Evolutionary conservation across 208 protist genomes (phyloP), one percentile per base, ranked within the genome.

Genomic region (Trypanosoma conorhini): DNA sequence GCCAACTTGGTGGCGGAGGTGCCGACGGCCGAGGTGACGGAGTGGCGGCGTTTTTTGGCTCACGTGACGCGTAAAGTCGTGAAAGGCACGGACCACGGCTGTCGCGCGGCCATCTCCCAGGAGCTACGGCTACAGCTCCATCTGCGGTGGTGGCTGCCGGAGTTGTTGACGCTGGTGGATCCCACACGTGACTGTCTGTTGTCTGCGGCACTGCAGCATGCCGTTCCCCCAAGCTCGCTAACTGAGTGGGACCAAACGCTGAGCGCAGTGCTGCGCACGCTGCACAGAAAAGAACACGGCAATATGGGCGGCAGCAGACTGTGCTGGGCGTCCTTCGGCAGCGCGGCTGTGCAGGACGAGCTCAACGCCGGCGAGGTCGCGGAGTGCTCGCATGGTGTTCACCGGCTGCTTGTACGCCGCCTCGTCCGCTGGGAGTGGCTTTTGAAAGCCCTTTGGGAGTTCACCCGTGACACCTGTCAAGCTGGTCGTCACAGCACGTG

Each of bases 381-480:
- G 40, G 42, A 42, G 19, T 44, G 26, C 12, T 55, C 10, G 19
- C 48, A 40, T 62, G 33, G 31, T 51, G 30, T 68, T 44, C 0
- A 1, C 17, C 72, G 38, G 50, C 33, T 60, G 8, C 57, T 77
- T 33, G 66, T 77, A 28, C 46, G 48, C 3, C 58, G 66, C n/a
- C 57, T 77, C 68, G 24, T 77, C 17, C 28, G 52, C 5, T 77
- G 72, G 72, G 65, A 77, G 33, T 77, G 72, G 72, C 24, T 77
- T n/a, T 40, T 77, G 21, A 55, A 77, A 46, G 51, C 60, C 5
- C 19, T 72, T 10, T 77, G 64, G 64, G 1, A 72, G 33, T 30
- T 72, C 10, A 5, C 64, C 30, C 22, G 46, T 22, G 33, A 33
- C 3, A 67, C 17, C 9, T 40, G 48, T 51, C 17, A 31, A n/a